phyloP scores from a whole-genome alignment of 306 rosid species.

The Senna tora region DNA sequence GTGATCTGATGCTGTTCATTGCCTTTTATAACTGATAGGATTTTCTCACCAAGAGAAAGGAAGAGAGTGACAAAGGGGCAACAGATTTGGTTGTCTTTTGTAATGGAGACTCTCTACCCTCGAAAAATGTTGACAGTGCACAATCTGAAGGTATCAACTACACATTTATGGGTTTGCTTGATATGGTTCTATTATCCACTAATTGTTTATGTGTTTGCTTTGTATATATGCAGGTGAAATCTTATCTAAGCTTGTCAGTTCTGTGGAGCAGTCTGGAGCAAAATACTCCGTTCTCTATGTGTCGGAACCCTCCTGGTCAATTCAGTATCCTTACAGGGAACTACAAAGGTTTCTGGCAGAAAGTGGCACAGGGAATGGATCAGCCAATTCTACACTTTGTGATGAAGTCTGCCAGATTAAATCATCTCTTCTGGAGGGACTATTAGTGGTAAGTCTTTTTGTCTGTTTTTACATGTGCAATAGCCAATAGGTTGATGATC shows the following conservation, averaged over 20 bases:
- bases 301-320: conserved; percentile 70
- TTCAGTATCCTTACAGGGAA: conserved; percentile 63
- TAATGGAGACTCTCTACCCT: conserved; percentile 53
- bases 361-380: conserved; percentile 53
- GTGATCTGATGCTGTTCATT: conserved; percentile 42
- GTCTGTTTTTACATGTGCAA: conserved; percentile 26
- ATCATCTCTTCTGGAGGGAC: conserved; percentile 92
- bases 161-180: conserved; percentile 23
- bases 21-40: conserved; percentile 53
- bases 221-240: conserved; percentile 60
- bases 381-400: conserved; percentile 53
- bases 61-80: conserved; percentile 55
- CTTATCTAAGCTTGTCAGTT: conserved; percentile 63
- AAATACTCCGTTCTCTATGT: conserved; percentile 85
- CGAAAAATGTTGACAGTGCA: conserved; percentile 44
- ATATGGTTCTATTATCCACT: conserved; percentile 35
- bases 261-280: conserved; percentile 77
- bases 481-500: not conserved
- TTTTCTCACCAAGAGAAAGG: conserved; percentile 67
- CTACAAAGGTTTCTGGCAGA: conserved; percentile 84
- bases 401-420: conserved; percentile 84
- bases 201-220: conserved; percentile 33
- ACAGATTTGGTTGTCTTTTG: conserved; percentile 81
- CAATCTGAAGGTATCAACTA: conserved; percentile 68
- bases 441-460: conserved; percentile 74